A percentile compares a stretch with the other conserved stretches of the same genome.
Conservation (phyloP, 2,329 filamentous ascomycete species). For the Aspergillus phoenicis region DNA sequence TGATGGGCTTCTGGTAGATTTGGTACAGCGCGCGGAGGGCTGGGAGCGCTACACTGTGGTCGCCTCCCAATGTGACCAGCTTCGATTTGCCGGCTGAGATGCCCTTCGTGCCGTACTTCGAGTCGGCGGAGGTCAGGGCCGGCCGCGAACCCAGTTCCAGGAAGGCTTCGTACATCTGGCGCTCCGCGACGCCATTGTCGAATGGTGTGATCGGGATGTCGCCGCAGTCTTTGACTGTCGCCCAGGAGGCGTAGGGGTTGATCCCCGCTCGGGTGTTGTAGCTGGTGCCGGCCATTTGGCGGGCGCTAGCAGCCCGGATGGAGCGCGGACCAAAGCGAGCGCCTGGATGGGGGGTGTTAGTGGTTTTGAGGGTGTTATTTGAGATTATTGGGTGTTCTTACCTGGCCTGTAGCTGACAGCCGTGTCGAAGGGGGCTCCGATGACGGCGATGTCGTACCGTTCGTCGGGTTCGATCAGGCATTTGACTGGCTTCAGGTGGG, state of each 20-base stretch:
- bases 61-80: constrained; percentile 71
- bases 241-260: constrained; percentile 82
- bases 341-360: constrained; percentile 36
- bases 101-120: constrained; percentile 31
- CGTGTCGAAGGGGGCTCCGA: constrained; percentile 75
- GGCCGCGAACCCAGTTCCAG: constrained; percentile 63
- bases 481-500: constrained; percentile 68
- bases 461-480: constrained; percentile 68
- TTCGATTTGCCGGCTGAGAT: constrained; percentile 48
- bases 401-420: constrained; percentile 70
- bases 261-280: constrained; percentile 81
- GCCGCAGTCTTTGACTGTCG: constrained; percentile 81
- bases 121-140: constrained; percentile 35
- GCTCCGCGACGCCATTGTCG: constrained; percentile 78
- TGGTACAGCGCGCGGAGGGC: constrained; percentile 67
- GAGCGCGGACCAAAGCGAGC: constrained; percentile 84
- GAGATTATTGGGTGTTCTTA: constrained; percentile 37
- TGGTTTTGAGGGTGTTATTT: background rate
- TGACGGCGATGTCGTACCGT: constrained; percentile 69
- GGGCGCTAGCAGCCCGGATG: constrained; percentile 79
- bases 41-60: constrained; percentile 71
- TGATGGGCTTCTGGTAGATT: constrained; percentile 63
- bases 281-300: constrained; percentile 77
- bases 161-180: constrained; percentile 83
- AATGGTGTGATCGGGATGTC: constrained; percentile 86